phyloP scores from a whole-genome alignment of 2,329 filamentous ascomycete genomes.

The Anthostomella pinea region DNA sequence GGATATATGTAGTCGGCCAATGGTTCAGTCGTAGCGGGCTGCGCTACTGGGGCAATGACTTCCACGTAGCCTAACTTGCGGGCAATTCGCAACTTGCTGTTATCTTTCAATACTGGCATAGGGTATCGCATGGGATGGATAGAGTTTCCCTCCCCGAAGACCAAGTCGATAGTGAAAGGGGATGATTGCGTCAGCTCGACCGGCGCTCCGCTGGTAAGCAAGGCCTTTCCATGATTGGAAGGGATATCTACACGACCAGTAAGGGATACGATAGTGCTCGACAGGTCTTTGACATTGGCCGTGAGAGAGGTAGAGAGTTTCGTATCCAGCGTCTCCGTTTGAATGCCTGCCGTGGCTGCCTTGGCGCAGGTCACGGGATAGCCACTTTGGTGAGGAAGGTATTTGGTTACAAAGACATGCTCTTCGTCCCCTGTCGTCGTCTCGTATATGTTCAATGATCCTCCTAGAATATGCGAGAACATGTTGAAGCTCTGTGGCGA shows the following conservation, averaged over 20 bases:
- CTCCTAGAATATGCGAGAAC: slow-evolving; percentile 30
- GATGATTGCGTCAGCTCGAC: slow-evolving; percentile 37
- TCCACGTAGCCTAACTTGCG: slow-evolving; percentile 45
- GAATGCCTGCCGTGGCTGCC: neutral
- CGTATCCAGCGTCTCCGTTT: slow-evolving; percentile 12
- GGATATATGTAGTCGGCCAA: slow-evolving; percentile 39
- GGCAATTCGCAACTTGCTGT: slow-evolving; percentile 39
- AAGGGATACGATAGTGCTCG: too few species aligned
- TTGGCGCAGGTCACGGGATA: slow-evolving; percentile 12
- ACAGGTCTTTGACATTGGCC: too few species aligned
- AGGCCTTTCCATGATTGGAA: slow-evolving; percentile 32
- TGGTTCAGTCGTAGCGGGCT: slow-evolving; percentile 19
- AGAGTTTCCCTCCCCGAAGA: slow-evolving; percentile 34
- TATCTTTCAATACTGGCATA: slow-evolving; percentile 35
- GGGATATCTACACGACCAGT: slow-evolving; percentile 39
- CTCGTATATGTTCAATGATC: too few species aligned
- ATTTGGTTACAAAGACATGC: slow-evolving; percentile 35
- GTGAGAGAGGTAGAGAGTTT: slow-evolving; percentile 31
- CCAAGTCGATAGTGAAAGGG: slow-evolving; percentile 41
- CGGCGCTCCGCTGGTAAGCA: slow-evolving; percentile 37
- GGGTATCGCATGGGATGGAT: slow-evolving; percentile 39
- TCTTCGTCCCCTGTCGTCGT: slow-evolving; percentile 33
- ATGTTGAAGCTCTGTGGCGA: slow-evolving; percentile 22
- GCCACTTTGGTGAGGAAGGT: slow-evolving; percentile 30
- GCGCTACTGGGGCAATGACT: slow-evolving; percentile 36